These are phyloP conservation scores for Fusarium begoniae DNA, from an alignment of 2,329 filamentous ascomycete species.

Conservation along the genomic window DNA sequence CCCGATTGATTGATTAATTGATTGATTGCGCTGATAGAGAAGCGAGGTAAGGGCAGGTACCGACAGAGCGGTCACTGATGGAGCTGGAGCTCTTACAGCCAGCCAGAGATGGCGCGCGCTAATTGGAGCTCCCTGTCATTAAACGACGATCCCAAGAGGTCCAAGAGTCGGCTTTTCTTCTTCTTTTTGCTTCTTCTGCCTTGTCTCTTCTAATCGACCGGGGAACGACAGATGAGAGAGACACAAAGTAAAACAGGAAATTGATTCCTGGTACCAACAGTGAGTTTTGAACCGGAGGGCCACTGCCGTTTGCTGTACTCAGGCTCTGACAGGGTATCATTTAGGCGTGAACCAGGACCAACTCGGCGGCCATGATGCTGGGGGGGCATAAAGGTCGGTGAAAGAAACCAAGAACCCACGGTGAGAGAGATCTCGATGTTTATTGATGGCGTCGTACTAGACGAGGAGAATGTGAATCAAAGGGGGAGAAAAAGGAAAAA, in stretches of 20 bases:
- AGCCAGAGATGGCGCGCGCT: conserved; percentile 32
- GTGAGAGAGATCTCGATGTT: conserved; percentile 7
- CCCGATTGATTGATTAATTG: neutral
- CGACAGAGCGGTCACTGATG: conserved; percentile 33
- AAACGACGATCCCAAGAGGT: conserved; percentile 21
- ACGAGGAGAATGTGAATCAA: neutral
- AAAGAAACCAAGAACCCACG: neutral
- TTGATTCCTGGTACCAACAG: neutral
- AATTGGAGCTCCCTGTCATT: conserved; percentile 25
- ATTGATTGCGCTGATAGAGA: neutral
- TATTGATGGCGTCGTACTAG: conserved; percentile 1
- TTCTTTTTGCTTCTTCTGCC: conserved; percentile 3
- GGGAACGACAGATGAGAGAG: conserved; percentile 21
- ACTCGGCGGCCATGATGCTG: neutral
- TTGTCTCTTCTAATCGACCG: neutral
- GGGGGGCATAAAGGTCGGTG: conserved; percentile 11
- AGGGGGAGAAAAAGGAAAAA: neutral
- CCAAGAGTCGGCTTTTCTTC: neutral
- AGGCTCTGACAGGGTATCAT: neutral
- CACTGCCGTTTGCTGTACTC: neutral
- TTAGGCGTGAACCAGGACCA: conserved; percentile 5
- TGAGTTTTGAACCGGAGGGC: neutral
- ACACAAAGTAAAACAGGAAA: conserved; percentile 8
- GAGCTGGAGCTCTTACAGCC: conserved; percentile 12
- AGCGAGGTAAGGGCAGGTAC: conserved; percentile 6